phyloP scores from a whole-genome alignment of 768 basidiomycete species.

The Lactarius akahatsu region DNA sequence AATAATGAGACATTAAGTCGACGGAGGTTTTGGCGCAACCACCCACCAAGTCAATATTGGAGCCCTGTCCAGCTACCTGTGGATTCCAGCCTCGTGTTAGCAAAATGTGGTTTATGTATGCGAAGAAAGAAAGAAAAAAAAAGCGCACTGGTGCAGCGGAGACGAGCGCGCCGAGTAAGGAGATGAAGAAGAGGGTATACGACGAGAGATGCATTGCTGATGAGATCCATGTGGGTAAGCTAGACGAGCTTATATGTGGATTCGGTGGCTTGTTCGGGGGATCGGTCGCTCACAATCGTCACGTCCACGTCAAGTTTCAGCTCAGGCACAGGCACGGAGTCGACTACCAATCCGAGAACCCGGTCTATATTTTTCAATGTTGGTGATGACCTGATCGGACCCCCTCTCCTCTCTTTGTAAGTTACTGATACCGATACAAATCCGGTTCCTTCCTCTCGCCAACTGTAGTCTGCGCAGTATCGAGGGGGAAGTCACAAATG shows the following conservation, averaged over 20 bases:
- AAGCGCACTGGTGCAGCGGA: constrained; percentile 13
- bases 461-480: not conserved
- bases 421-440: not conserved
- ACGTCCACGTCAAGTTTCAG: not conserved
- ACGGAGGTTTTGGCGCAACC: not conserved
- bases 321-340: not conserved
- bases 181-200: constrained; percentile 4
- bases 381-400: not conserved
- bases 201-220: constrained; percentile 10
- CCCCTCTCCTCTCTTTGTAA: not conserved
- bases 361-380: not conserved
- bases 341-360: not conserved
- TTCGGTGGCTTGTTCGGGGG: constrained; percentile 2
- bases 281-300: constrained; percentile 4
- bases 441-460: not conserved
- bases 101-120: no score
- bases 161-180: constrained; percentile 7
- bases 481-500: not conserved
- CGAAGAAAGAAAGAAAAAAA: not conserved
- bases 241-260: constrained; percentile 1
- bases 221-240: not conserved
- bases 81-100: not conserved
- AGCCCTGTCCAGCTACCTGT: not conserved
- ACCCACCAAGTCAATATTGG: constrained; percentile 5
- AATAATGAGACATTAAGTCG: not conserved